These are phyloP conservation scores for Oryza officinalis DNA, from an alignment of 176 grass and related monocot species.

Conservation along the genomic window DNA sequence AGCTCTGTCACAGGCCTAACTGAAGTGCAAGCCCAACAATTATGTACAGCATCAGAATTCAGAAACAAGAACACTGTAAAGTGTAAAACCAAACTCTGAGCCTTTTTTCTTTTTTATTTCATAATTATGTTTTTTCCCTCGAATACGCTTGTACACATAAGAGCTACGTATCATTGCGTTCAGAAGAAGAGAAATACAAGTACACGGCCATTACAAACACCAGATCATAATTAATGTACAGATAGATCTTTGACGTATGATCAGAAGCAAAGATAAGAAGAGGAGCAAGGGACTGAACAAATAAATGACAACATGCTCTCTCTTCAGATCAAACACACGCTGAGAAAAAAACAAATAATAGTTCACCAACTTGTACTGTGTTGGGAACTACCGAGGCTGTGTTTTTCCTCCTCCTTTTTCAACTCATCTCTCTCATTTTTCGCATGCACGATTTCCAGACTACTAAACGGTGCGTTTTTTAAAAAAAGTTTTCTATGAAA, in stretches of 20 bases:
- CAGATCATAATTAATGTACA: background rate
- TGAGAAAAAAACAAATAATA: background rate
- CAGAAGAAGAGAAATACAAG: background rate
- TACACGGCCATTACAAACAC: background rate
- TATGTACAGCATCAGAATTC: background rate
- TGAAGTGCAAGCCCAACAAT: background rate
- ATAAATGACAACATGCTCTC: slow-evolving; percentile 41
- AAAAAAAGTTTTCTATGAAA: no score
- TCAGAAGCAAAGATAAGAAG: slow-evolving; percentile 17
- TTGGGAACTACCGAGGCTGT: slow-evolving; percentile 14
- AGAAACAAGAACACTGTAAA: background rate
- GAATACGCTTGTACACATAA: background rate
- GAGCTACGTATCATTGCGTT: background rate
- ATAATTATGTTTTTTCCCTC: background rate
- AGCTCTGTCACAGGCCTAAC: no score
- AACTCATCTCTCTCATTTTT: no score
- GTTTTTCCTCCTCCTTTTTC: no score
- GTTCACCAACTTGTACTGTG: background rate
- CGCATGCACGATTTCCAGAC: no score
- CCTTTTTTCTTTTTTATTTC: no score
- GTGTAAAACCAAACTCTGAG: no score
- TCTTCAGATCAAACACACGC: background rate
- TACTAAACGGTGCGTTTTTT: no score
- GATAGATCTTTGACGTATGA: background rate
- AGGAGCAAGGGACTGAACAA: slow-evolving; percentile 15